Percentiles rank a stretch among this genome's conserved stretches.
phyloP scores from a whole-genome alignment of 2,329 filamentous ascomycete genomes.

The Seiridium unicorne region DNA sequence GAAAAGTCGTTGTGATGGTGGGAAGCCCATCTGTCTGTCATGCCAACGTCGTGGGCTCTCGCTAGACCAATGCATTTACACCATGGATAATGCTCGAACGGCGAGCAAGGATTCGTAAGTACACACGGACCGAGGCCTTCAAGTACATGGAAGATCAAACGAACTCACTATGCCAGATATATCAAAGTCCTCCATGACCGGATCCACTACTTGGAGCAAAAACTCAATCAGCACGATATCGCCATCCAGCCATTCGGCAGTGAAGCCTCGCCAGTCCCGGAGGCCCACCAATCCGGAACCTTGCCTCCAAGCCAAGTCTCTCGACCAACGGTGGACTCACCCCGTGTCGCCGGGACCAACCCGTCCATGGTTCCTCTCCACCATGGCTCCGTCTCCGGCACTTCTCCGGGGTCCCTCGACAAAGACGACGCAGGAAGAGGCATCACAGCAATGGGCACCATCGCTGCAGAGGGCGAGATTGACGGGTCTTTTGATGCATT shows the following conservation, averaged over 20 bases:
- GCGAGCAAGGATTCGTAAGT: not conserved
- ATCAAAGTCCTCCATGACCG: not conserved
- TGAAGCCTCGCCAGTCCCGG: not conserved
- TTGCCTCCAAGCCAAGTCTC: not conserved
- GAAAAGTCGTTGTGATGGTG: slow-evolving; percentile 1
- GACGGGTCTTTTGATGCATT: not conserved
- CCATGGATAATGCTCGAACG: not conserved
- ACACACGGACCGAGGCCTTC: too few species aligned
- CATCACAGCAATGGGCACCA: not conserved
- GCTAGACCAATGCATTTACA: not conserved
- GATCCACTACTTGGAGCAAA: not conserved
- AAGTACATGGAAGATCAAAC: not conserved
- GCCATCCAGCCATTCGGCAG: not conserved
- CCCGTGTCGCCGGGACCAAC: not conserved
- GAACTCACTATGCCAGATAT: not conserved
- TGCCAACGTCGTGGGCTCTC: not conserved
- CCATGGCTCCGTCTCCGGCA: not conserved
- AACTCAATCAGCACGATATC: not conserved
- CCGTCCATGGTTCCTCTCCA: not conserved
- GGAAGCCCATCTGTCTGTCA: not conserved
- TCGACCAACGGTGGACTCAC: not conserved
- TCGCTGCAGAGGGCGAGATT: not conserved
- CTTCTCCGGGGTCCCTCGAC: not conserved
- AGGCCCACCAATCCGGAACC: not conserved
- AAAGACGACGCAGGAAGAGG: not conserved